Evolutionary conservation across 768 basidiomycete genomes (phyloP).

Genomic region (Leccinum subgranulosum): DNA sequence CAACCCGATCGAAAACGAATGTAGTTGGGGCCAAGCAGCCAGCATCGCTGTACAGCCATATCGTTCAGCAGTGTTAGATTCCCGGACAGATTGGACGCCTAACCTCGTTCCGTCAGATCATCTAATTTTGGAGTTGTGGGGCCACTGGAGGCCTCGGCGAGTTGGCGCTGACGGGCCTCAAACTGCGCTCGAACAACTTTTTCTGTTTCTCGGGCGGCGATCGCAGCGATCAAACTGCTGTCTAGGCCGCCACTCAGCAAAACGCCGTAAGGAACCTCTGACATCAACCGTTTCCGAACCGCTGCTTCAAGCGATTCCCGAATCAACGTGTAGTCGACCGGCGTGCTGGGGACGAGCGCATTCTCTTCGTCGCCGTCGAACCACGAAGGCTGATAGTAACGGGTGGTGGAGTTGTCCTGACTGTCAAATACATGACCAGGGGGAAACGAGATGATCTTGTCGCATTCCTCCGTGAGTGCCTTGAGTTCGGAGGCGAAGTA

Average conservation of each 20-base stretch:
- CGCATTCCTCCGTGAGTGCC: conserved; percentile 85
- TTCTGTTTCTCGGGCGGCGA: conserved; percentile 94
- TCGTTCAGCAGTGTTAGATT: neutral
- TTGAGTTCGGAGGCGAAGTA: conserved; percentile 98
- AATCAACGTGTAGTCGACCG: conserved; percentile 64
- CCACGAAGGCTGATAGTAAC: conserved; percentile 91
- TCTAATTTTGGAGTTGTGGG: conserved; percentile 49
- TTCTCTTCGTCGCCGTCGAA: conserved; percentile 78
- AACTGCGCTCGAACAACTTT: conserved; percentile 80
- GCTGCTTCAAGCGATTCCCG: conserved; percentile 86
- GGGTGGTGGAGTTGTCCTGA: conserved; percentile 65
- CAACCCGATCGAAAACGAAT: conserved; percentile 96
- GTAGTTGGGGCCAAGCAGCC: conserved; percentile 90
- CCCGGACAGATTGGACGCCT: conserved; percentile 8
- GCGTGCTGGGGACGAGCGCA: conserved; percentile 50
- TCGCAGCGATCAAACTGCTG: conserved; percentile 91
- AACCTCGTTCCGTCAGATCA: conserved; percentile 54
- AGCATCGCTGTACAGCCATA: conserved; percentile 51
- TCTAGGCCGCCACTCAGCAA: conserved; percentile 94
- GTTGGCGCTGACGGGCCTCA: conserved; percentile 61
- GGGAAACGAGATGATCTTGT: conserved; percentile 92
- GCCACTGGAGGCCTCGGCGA: conserved; percentile 52
- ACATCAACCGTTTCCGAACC: conserved; percentile 94
- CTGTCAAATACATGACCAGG: conserved; percentile 98
- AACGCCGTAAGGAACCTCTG: conserved; percentile 97